Evolutionary conservation across 1,284 basidiomycete genomes (phyloP).

Genomic region (Ceratobasidium sp.): DNA sequence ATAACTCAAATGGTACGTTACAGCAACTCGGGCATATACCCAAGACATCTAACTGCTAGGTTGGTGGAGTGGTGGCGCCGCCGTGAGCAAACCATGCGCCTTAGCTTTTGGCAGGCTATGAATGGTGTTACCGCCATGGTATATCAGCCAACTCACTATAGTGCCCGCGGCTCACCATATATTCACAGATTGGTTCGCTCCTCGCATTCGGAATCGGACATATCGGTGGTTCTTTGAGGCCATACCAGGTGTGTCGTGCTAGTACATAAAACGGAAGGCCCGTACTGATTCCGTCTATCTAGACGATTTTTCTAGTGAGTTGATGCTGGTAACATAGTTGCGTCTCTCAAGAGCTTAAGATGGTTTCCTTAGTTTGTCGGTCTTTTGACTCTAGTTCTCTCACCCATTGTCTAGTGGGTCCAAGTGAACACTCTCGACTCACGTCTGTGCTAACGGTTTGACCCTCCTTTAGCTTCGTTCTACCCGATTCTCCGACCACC

Average conservation of each 20-base stretch:
- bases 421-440: conserved; percentile 17
- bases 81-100: conserved; percentile 62
- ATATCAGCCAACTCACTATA: not conserved
- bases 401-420: conserved; percentile 63
- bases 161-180: not conserved
- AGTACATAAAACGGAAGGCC: not conserved
- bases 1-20: conserved; percentile 61
- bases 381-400: conserved; percentile 61
- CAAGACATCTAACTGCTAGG: not conserved
- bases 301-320: conserved; percentile 41
- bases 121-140: conserved; percentile 60
- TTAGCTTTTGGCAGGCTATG: conserved; percentile 62
- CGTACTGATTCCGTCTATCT: not conserved
- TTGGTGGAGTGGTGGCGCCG: conserved; percentile 61
- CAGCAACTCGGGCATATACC: not conserved
- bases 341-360: not conserved
- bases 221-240: conserved; percentile 57
- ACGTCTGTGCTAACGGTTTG: not conserved
- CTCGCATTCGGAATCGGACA: conserved; percentile 62
- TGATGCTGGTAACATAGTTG: not conserved
- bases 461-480: conserved; percentile 8
- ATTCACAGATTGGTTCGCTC: conserved; percentile 58
- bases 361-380: conserved; percentile 67
- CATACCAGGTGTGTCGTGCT: conserved; percentile 57
- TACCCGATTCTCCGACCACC: conserved; percentile 46